Conservation (phyloP, 2,329 filamentous ascomycete species). For the Colletotrichum theobromicola region DNA sequence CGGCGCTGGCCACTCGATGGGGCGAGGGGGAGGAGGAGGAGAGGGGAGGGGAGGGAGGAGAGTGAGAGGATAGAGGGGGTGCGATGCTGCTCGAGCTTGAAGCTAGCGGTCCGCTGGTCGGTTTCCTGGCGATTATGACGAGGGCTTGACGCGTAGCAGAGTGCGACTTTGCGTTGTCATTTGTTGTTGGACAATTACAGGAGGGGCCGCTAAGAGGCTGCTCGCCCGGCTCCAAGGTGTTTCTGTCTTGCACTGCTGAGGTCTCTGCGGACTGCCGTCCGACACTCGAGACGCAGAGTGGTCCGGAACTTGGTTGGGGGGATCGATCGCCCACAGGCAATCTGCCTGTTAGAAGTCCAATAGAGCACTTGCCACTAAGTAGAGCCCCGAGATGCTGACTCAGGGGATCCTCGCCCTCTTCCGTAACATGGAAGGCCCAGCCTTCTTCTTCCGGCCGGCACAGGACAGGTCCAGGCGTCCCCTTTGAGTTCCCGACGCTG, state of each 20-base stretch:
- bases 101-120: not conserved
- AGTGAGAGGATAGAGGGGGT: not conserved
- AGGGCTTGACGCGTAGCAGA: not conserved
- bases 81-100: not conserved
- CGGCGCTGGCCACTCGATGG: slow-evolving; percentile 1
- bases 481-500: not conserved
- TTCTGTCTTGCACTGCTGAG: too few species aligned
- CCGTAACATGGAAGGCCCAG: not conserved
- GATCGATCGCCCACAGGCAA: not conserved
- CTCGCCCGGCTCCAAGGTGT: not conserved
- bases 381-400: not conserved
- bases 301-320: not conserved
- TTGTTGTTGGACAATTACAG: not conserved
- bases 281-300: slow-evolving; percentile 2
- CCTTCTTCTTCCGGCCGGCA: not conserved
- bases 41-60: not conserved
- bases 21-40: too few species aligned
- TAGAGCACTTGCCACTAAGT: too few species aligned
- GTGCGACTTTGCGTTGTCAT: not conserved
- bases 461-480: not conserved
- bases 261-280: not conserved
- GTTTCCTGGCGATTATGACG: not conserved
- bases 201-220: not conserved
- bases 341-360: not conserved
- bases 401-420: not conserved